Evolutionary conservation across 2,329 filamentous ascomycete genomes (phyloP), one percentile per base, ranked within the genome.

Genomic region (Epichloe scottii): DNA sequence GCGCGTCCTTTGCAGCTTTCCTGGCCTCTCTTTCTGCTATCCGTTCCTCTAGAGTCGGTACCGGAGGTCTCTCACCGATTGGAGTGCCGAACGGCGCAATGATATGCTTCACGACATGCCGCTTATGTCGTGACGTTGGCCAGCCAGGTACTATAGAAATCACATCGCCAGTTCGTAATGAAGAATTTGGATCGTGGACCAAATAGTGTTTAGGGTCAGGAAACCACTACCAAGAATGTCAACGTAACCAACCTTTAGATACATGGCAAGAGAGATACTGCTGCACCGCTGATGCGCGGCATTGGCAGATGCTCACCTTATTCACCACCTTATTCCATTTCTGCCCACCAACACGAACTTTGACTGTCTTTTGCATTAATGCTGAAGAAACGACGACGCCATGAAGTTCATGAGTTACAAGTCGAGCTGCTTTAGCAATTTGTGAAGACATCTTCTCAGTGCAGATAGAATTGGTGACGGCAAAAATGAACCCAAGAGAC

Each of bases 351-450:
- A 90, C 75, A 57, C 82, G 79, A 55, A 90, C 87, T 68, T 87
- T 89, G 52, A 89, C 85, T 3, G 86, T 89, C 68, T 84, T 87
- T 53, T 81, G 70, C 84, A 89, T 89, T 53, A 83, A 75, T 19
- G 87, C 87, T 6, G 86, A 81, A 41, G 85, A 88, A 47, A 90
- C 79, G 23, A 91, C 87, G 40, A 91, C 79, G 55, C 85, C 85
- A 54, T 76, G 74, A 52, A 81, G 63, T 60, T 79, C 73, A 53
- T 74, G 72, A 48, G 70, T 72, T 47, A 72, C 71, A 50, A 66
- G 67, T 50, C 68, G 68, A 51, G 71, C 68, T 35, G 69, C 69
- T 55, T 66, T 68, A 19, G 65, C 65, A n/a, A 68, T 59, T 55
- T 65, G 66, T 10, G 67, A 67, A 17, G 71, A 68, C 71, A 74